A percentile compares a stretch with the other conserved stretches of the same genome.
These are phyloP conservation scores for Melanogaster broomeanus DNA, from an alignment of 768 basidiomycete species.

Conservation along the genomic window DNA sequence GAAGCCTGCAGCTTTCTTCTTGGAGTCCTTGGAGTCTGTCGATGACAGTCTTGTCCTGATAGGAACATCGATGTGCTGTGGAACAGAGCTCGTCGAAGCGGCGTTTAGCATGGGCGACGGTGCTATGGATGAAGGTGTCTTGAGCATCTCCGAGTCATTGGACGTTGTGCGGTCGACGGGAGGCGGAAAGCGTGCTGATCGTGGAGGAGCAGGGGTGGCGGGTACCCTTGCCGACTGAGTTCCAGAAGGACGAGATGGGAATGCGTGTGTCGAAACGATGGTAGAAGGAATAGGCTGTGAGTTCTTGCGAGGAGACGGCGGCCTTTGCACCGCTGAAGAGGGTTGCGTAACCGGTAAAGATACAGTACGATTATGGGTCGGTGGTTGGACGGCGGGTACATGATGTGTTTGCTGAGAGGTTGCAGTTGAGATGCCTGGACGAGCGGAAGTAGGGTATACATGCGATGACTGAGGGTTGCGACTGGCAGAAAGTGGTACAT, in stretches of 20 bases:
- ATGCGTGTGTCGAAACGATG: constrained; percentile 29
- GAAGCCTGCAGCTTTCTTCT: constrained; percentile 30
- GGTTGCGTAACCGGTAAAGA: constrained; percentile 34
- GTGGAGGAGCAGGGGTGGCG: constrained; percentile 31
- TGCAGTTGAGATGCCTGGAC: constrained; percentile 18
- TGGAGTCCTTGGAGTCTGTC: constrained; percentile 36
- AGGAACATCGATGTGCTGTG: constrained; percentile 14
- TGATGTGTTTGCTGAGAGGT: constrained; percentile 20
- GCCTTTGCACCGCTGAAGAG: constrained; percentile 18
- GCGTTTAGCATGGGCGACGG: constrained; percentile 47
- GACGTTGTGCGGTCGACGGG: constrained; percentile 39
- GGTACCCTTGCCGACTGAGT: constrained; percentile 26
- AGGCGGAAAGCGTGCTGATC: constrained; percentile 21
- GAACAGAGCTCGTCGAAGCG: constrained; percentile 9
- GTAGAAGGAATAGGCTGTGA: constrained; percentile 28
- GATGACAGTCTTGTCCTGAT: constrained; percentile 25
- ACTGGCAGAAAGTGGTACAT: constrained; percentile 10
- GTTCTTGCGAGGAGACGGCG: constrained; percentile 30
- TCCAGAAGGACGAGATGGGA: constrained; percentile 27
- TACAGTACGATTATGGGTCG: constrained; percentile 36
- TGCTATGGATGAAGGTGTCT: constrained; percentile 67
- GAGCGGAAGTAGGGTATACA: constrained; percentile 23
- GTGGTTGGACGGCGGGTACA: constrained; percentile 21
- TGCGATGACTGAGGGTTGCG: constrained; percentile 24
- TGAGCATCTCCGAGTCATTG: constrained; percentile 54